Conservation (phyloP, 768 basidiomycete species). For the Bullera alba region DNA sequence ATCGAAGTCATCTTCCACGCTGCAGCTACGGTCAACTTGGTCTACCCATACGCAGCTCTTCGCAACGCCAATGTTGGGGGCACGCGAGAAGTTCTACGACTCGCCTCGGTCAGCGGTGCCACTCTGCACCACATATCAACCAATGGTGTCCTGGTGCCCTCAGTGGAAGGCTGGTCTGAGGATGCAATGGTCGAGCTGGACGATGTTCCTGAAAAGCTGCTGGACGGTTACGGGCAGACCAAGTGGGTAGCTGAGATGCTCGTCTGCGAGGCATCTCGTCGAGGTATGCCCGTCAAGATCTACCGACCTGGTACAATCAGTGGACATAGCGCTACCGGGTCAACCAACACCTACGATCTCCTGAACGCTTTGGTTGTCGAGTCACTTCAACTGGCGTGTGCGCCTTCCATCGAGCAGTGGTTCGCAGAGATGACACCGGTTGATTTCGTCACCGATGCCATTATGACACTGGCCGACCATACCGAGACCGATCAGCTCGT, state of each 20-base stretch:
- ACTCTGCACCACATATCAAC: too few species aligned
- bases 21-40: constrained; percentile 14
- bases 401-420: constrained; percentile 8
- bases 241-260: too few species aligned
- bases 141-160: too few species aligned
- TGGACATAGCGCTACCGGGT: constrained; percentile 13
- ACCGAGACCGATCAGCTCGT: constrained; percentile 13
- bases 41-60: constrained; percentile 14
- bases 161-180: too few species aligned
- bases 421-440: constrained; percentile 15
- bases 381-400: constrained; percentile 11
- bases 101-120: too few species aligned
- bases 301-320: constrained; percentile 15
- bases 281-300: constrained; percentile 17
- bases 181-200: too few species aligned
- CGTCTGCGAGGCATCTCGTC: too few species aligned
- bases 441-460: constrained; percentile 12
- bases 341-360: constrained; percentile 15
- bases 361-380: constrained; percentile 15
- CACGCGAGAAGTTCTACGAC: too few species aligned
- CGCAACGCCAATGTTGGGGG: constrained; percentile 13
- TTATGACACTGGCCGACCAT: constrained; percentile 12
- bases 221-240: too few species aligned
- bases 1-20: constrained; percentile 16
- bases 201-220: too few species aligned